These are phyloP conservation scores for Thermothelomyces thermophilus DNA, from an alignment of 2,329 filamentous ascomycete species.

Conservation along the genomic window DNA sequence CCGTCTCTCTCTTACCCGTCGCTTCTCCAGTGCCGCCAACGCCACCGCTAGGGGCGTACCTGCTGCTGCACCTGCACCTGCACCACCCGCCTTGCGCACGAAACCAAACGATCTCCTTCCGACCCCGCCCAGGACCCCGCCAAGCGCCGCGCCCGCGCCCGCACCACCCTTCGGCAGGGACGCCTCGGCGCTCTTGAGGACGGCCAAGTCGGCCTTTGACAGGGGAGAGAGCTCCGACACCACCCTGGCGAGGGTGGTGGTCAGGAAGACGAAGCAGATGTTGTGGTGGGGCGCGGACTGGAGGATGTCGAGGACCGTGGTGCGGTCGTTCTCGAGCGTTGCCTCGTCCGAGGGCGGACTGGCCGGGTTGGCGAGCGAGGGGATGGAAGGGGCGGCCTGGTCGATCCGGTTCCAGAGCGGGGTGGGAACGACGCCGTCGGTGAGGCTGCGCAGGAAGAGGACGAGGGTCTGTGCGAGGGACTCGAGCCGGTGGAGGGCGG, in stretches of 20 bases:
- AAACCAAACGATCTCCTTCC: slow-evolving; percentile 44
- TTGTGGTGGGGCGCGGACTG: slow-evolving; percentile 69
- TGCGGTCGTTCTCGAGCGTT: slow-evolving; percentile 40
- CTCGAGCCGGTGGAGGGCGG: slow-evolving; percentile 65
- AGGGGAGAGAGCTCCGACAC: slow-evolving; percentile 43
- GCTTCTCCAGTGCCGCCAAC: slow-evolving; percentile 42
- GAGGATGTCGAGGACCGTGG: slow-evolving; percentile 63
- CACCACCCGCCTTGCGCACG: neutral
- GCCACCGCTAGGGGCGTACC: slow-evolving; percentile 25
- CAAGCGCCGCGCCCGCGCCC: slow-evolving; percentile 6
- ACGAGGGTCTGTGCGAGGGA: slow-evolving; percentile 64
- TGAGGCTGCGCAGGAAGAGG: slow-evolving; percentile 65
- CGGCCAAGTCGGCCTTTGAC: slow-evolving; percentile 32
- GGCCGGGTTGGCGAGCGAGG: slow-evolving; percentile 5
- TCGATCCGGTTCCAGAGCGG: slow-evolving; percentile 66
- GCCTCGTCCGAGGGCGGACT: slow-evolving; percentile 4
- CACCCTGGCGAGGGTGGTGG: slow-evolving; percentile 60
- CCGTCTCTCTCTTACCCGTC: slow-evolving; percentile 52
- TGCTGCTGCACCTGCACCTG: too few species aligned
- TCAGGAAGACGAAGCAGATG: slow-evolving; percentile 83
- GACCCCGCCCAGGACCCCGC: slow-evolving; percentile 22
- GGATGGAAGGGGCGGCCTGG: slow-evolving; percentile 32
- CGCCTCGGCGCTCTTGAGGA: neutral
- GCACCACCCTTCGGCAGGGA: neutral
- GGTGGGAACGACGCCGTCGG: slow-evolving; percentile 70